These are phyloP conservation scores for Chlorella sp. DNA, from an alignment of 139 green algal species.

Conservation along the genomic window DNA sequence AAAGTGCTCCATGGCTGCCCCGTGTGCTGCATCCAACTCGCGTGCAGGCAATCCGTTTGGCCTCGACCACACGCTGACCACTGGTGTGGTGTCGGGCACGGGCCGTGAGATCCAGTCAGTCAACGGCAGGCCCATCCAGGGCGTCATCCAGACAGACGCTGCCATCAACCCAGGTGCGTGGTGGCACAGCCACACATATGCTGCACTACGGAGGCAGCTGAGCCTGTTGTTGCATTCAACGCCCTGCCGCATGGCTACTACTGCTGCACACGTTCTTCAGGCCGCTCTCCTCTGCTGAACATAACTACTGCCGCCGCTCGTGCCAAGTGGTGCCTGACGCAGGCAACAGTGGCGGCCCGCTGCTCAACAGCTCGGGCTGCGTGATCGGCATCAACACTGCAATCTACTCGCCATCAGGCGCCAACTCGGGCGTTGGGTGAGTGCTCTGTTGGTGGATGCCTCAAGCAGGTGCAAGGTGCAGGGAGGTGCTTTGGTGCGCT, in stretches of 20 bases:
- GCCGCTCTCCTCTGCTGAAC: not conserved
- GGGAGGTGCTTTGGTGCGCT: no score
- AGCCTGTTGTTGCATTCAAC: no score
- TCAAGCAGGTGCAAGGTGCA: no score
- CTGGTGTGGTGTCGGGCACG: constrained; percentile 43
- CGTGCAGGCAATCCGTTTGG: constrained; percentile 84
- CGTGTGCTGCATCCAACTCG: no score
- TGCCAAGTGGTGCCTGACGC: not conserved
- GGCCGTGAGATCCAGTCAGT: constrained; percentile 77
- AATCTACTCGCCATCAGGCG: constrained; percentile 73
- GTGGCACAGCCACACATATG: no score
- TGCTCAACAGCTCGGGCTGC: constrained; percentile 58
- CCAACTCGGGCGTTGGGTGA: constrained; percentile 67
- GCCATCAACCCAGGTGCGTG: constrained; percentile 70
- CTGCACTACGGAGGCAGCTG: no score
- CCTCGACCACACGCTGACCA: constrained; percentile 81
- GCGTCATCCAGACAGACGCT: constrained; percentile 84
- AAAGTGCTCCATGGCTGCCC: no score
- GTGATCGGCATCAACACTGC: constrained; percentile 59
- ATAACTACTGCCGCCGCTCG: not conserved
- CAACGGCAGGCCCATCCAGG: constrained; percentile 52
- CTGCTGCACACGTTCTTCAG: not conserved
- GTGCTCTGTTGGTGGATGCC: no score
- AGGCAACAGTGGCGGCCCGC: constrained; percentile 51
- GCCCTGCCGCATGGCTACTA: not conserved